Evolutionary conservation across 2,329 filamentous ascomycete genomes (phyloP).

Genomic region (Talaromyces sp.): DNA sequence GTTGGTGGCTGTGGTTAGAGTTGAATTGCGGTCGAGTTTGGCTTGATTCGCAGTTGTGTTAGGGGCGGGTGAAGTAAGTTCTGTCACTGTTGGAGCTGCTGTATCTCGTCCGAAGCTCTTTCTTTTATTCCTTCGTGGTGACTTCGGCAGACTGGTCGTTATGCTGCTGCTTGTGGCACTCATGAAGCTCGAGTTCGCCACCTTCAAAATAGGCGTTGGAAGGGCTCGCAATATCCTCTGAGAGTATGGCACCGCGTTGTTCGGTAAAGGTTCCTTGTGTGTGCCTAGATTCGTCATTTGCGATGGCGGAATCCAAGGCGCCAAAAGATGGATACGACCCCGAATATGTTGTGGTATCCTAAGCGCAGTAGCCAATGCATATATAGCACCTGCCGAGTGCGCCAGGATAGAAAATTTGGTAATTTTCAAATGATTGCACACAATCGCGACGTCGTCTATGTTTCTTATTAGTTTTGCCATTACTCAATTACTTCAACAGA

Average conservation of each 20-base stretch:
- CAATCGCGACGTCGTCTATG: constrained; percentile 78
- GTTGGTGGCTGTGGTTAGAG: not conserved
- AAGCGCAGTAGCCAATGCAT: constrained; percentile 88
- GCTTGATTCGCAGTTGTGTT: not conserved
- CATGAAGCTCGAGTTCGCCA: constrained; percentile 95
- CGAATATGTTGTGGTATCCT: constrained; percentile 95
- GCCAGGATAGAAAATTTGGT: constrained; percentile 95
- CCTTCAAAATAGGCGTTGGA: constrained; percentile 85
- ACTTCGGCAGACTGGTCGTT: constrained; percentile 71
- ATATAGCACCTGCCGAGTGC: constrained; percentile 96
- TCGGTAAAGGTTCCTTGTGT: constrained; percentile 69
- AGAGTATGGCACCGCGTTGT: constrained; percentile 82
- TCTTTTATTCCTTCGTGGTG: constrained; percentile 57
- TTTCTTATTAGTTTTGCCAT: not conserved
- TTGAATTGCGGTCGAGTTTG: not conserved
- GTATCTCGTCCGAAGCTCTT: constrained; percentile 46
- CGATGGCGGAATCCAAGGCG: constrained; percentile 88
- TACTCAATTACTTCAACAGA: not conserved
- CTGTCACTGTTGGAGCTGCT: constrained; percentile 49
- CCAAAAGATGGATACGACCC: constrained; percentile 87
- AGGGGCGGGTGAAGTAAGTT: constrained; percentile 11
- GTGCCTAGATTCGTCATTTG: constrained; percentile 80
- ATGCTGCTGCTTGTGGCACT: constrained; percentile 83
- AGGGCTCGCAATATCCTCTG: constrained; percentile 87
- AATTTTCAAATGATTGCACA: constrained; percentile 87